Evolutionary conservation across 371 early-diverging fungal species (phyloP).

Genomic region (Mortierella sp.): DNA sequence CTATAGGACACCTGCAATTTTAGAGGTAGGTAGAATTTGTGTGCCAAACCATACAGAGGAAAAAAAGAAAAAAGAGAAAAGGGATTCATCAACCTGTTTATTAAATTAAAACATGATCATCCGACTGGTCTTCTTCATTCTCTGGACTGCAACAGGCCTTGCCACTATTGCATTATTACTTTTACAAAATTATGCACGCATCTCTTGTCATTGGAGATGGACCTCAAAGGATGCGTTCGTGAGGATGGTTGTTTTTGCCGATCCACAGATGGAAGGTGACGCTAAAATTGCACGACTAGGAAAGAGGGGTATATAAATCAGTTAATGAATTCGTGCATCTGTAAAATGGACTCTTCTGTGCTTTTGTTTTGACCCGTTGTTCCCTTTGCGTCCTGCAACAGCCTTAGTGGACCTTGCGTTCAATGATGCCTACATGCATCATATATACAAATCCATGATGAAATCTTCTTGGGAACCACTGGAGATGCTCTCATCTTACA

Average conservation of each 20-base stretch:
- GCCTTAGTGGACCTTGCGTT: conserved; percentile 61
- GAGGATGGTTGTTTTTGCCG: conserved; percentile 64
- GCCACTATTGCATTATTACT: conserved; percentile 20
- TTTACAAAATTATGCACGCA: conserved; percentile 46
- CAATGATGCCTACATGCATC: conserved; percentile 65
- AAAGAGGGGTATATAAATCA: conserved; percentile 39
- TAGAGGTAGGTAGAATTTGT: neutral
- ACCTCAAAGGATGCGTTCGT: conserved; percentile 24
- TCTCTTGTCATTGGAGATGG: conserved; percentile 51
- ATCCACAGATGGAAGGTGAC: conserved; percentile 72
- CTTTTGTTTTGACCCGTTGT: neutral
- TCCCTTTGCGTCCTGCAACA: conserved; percentile 1
- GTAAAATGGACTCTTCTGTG: neutral
- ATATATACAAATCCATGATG: conserved; percentile 62
- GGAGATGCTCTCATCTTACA: conserved; percentile 1
- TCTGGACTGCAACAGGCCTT: conserved; percentile 14
- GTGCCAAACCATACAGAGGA: neutral
- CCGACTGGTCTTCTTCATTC: conserved; percentile 11
- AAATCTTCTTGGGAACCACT: conserved; percentile 37
- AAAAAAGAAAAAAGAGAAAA: neutral
- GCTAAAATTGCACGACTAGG: conserved; percentile 65
- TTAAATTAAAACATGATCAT: conserved; percentile 2
- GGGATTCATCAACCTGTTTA: neutral
- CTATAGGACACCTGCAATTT: neutral
- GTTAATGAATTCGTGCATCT: neutral